Conservation (phyloP, 208 protist genomes). For the Trypanosoma congolense region DNA sequence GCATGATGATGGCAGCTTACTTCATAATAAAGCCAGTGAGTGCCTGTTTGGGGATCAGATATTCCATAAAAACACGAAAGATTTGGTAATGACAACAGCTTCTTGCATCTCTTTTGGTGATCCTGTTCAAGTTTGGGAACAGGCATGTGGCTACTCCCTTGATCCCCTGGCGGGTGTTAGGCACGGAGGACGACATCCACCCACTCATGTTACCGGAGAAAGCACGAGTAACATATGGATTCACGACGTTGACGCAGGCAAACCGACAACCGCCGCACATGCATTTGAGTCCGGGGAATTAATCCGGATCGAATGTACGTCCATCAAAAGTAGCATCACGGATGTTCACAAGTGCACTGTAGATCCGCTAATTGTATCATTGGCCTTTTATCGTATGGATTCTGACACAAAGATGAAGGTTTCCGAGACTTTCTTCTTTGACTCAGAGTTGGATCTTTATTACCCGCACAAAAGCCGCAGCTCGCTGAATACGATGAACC, state of each 20-base stretch:
- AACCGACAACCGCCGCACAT: constrained; percentile 63
- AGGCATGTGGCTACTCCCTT: constrained; percentile 18
- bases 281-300: constrained; percentile 68
- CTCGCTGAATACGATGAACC: constrained; percentile 48
- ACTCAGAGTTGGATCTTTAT: constrained; percentile 70
- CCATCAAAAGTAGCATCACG: constrained; percentile 52
- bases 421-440: constrained; percentile 88
- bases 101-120: constrained; percentile 76
- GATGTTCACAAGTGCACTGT: constrained; percentile 64
- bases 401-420: constrained; percentile 52
- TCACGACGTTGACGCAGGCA: constrained; percentile 59
- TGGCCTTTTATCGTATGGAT: constrained; percentile 54
- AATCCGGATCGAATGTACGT: constrained; percentile 45
- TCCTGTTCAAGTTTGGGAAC: constrained; percentile 79
- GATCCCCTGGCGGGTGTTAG: constrained; percentile 10
- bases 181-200: not conserved
- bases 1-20: constrained; percentile 61
- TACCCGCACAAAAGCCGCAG: constrained; percentile 74
- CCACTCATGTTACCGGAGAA: constrained; percentile 17
- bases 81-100: constrained; percentile 37
- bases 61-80: constrained; percentile 26
- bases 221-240: constrained; percentile 60
- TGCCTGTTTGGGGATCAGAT: constrained; percentile 42
- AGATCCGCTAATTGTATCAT: constrained; percentile 68
- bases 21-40: constrained; percentile 61